Evolutionary conservation across 768 basidiomycete species (phyloP), one percentile per base, ranked within the genome.

Genomic region (Pisolithus marmoratus): DNA sequence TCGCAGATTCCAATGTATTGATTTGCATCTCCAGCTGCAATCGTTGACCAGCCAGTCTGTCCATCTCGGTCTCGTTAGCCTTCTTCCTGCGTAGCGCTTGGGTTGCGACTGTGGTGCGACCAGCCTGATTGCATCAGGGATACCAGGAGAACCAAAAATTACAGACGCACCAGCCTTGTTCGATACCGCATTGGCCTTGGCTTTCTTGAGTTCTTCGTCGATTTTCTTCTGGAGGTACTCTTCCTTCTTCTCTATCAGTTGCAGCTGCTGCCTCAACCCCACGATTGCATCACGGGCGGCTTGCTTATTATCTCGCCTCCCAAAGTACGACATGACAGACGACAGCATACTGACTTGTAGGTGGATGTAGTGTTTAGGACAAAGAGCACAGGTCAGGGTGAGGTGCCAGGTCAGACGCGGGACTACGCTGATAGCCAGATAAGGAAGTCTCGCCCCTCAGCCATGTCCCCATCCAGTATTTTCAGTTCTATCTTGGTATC

Each of bases 161-260:
- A 46, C 17, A 38, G n/a, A 77, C 94, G 67, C 67, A 97, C 95
- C 84, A 63, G 83, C 70, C 76, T 95, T 95, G 70, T 97, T 98
- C 48, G 87, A 82, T 46, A 95, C 90, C 42, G 92, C 94, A 68
- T 97, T 96, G 29, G 85, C 82, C 68, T 80, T 86, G 15, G 96
- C 96, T 74, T 91, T 95, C 79, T 84, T 85, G 61, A 83, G 58
- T 63, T 98, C 95, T 57, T 96, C 93, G 49, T 95, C 93, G 58
- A 96, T 90, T 83, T 94, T 93, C 82, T 90, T 94, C 78, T 88
- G 86, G 55, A 97, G 74, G 70, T 90, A 79, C 69, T 98, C 95
- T 75, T 97, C 96, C 78, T 95, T 97, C 91, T 97, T 99, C 82
- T 97, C 94, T 60, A 98, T 84, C 85, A 95, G 88, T 72, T 91